Base-by-base conservation (phyloP, 1,284 basidiomycete species). In the Sutorius eximius region DNA sequence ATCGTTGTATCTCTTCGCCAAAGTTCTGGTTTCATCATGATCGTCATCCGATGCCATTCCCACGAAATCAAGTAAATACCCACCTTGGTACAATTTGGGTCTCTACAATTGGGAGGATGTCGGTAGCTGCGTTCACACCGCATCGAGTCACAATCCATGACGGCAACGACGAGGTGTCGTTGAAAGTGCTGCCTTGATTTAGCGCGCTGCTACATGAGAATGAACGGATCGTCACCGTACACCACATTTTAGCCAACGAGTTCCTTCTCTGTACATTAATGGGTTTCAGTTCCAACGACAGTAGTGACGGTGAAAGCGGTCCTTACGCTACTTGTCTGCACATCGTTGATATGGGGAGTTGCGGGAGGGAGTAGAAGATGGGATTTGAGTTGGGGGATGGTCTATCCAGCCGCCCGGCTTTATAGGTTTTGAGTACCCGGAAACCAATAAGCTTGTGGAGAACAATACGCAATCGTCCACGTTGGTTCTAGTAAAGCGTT, bases 171-270 rank as follows among this genome's bases (percentile, higher is more conserved):
- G 40, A 83, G 68, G 61, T 87, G 85, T 52, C 86, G 79, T 70
- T 88, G 86, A 67, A 88, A 89, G 67, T 89, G 86, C 87, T 88
- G 60, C 54, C 42, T 47, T 29, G 41, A 49, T 57, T 51, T 53
- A 57, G 48, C 32, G 22, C 43, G 20, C 41, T 7, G 37, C 13
- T 27, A 32, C 24, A 37, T 37, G 40, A 59, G 43, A 44, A 52
- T 32, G 57, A 49, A 20, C 44, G n/a, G 48, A 57, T 47, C 47
- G 48, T 50, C 43, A 54, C 75, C 78, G 53, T 71, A 88, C 86
- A 65, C 82, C 82, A 71, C 86, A 89, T 61, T 76, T 77, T 49
- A 74, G 71, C 86, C 86, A 89, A 32, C 79, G 79, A 33, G 86
- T 88, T 69, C 87, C 86, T 78, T 87, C 80, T 60, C 87, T 88